phyloP scores from a whole-genome alignment of 345 rosid species.

The Syzygium aqueum region DNA sequence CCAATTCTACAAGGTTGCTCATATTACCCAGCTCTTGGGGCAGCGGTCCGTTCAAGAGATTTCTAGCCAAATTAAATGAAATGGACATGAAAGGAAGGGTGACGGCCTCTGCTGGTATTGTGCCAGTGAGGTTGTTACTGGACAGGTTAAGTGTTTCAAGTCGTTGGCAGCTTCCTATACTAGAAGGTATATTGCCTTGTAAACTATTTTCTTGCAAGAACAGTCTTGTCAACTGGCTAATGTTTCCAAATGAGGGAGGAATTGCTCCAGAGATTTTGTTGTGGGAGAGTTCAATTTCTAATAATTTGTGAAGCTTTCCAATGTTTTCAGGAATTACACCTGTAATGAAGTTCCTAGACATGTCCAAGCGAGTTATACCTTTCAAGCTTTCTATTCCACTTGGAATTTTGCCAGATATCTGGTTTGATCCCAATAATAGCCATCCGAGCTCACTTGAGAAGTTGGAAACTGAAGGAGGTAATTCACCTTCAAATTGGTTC shows the following conservation, averaged over 20 bases:
- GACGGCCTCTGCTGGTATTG: neutral
- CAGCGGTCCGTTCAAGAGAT: conserved; percentile 1
- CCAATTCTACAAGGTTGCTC: neutral
- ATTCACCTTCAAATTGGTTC: neutral
- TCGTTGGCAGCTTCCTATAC: neutral
- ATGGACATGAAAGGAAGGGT: neutral
- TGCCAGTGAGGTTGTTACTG: conserved; percentile 1
- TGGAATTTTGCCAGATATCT: neutral
- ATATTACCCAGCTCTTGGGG: neutral
- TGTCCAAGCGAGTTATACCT: neutral
- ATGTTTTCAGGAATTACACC: neutral
- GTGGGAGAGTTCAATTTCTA: neutral
- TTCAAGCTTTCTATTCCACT: neutral
- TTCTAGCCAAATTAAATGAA: neutral
- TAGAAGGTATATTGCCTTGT: conserved; percentile 2
- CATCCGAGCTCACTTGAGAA: neutral
- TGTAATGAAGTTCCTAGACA: neutral
- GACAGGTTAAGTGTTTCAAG: neutral
- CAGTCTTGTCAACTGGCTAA: neutral
- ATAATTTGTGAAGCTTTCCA: neutral
- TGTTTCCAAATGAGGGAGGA: conserved; percentile 3
- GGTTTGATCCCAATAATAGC: neutral
- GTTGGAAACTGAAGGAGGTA: neutral
- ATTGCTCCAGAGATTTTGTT: neutral
- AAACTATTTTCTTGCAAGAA: neutral